Conservation (phyloP, 2,329 filamentous ascomycete genomes). For the Colletotrichum abscissum region DNA sequence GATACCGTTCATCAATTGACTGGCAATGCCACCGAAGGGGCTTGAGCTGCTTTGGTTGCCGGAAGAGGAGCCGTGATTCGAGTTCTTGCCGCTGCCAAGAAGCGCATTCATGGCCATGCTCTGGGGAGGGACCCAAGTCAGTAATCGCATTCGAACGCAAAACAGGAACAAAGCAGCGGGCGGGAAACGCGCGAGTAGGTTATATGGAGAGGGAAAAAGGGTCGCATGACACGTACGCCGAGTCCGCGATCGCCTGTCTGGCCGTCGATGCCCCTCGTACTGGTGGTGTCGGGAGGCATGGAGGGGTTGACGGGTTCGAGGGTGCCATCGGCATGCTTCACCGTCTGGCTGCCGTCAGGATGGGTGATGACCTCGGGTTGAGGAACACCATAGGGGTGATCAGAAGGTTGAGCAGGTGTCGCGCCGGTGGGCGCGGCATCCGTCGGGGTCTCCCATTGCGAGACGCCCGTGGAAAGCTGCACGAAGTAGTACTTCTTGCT, state of each 20-base stretch:
- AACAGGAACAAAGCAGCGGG: background rate
- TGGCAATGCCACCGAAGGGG: slow-evolving; percentile 59
- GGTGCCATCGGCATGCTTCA: slow-evolving; percentile 69
- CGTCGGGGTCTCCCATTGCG: slow-evolving; percentile 80
- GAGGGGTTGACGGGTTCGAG: slow-evolving; percentile 67
- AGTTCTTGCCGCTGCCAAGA: slow-evolving; percentile 56
- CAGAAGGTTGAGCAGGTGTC: slow-evolving; percentile 64
- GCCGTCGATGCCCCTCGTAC: slow-evolving; percentile 62
- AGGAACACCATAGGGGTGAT: slow-evolving; percentile 73
- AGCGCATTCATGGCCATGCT: slow-evolving; percentile 71
- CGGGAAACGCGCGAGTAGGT: background rate
- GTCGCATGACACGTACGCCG: slow-evolving; percentile 64
- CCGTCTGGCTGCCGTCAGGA: slow-evolving; percentile 70
- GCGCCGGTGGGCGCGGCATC: slow-evolving; percentile 71
- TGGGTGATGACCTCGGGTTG: slow-evolving; percentile 69
- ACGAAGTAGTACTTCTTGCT: slow-evolving; percentile 78
- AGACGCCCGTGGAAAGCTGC: slow-evolving; percentile 76
- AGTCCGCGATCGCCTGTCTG: slow-evolving; percentile 70
- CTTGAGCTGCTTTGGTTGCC: slow-evolving; percentile 48
- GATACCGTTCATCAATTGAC: slow-evolving; percentile 56
- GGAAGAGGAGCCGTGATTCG: slow-evolving; percentile 44
- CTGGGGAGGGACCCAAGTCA: slow-evolving; percentile 47
- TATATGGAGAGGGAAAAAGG: background rate
- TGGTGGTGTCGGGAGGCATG: slow-evolving; percentile 59
- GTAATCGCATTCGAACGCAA: background rate